phyloP scores from a whole-genome alignment of 164 flowering plant genomes.

The Nelumbo lutea region DNA sequence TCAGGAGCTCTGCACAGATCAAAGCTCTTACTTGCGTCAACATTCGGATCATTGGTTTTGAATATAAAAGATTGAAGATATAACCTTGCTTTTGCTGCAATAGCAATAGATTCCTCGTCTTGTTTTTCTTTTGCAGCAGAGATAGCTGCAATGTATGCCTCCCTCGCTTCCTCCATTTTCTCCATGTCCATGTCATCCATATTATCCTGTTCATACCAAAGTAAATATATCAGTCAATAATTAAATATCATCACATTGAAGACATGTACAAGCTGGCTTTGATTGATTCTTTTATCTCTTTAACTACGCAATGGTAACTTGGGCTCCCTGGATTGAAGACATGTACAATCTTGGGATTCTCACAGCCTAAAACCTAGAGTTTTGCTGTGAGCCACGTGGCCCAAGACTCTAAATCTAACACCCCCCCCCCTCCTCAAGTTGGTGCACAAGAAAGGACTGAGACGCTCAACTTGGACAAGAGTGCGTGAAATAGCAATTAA shows the following conservation, averaged over 20 bases:
- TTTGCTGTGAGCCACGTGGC: too few species aligned
- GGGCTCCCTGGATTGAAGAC: neutral
- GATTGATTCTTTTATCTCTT: too few species aligned
- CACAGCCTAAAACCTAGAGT: too few species aligned
- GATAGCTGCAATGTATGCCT: slow-evolving; percentile 62
- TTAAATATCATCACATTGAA: neutral
- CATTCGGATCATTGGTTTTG: slow-evolving; percentile 8
- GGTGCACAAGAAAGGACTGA: too few species aligned
- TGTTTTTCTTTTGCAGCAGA: slow-evolving; percentile 63
- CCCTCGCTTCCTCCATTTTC: slow-evolving; percentile 71
- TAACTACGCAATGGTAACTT: too few species aligned
- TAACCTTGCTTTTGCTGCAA: slow-evolving; percentile 59
- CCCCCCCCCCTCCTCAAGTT: too few species aligned
- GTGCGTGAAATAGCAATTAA: too few species aligned
- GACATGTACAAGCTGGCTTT: too few species aligned
- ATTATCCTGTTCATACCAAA: slow-evolving; percentile 42
- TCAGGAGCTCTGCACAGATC: neutral
- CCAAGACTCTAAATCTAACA: too few species aligned
- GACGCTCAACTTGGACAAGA: too few species aligned
- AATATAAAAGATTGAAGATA: slow-evolving; percentile 59
- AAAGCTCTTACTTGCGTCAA: neutral
- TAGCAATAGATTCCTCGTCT: slow-evolving; percentile 69
- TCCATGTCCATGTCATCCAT: slow-evolving; percentile 43
- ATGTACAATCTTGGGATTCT: too few species aligned
- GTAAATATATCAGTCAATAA: slow-evolving; percentile 1